Evolutionary conservation across 495 filamentous ascomycete species (phyloP).

Genomic region (Halenospora varia): DNA sequence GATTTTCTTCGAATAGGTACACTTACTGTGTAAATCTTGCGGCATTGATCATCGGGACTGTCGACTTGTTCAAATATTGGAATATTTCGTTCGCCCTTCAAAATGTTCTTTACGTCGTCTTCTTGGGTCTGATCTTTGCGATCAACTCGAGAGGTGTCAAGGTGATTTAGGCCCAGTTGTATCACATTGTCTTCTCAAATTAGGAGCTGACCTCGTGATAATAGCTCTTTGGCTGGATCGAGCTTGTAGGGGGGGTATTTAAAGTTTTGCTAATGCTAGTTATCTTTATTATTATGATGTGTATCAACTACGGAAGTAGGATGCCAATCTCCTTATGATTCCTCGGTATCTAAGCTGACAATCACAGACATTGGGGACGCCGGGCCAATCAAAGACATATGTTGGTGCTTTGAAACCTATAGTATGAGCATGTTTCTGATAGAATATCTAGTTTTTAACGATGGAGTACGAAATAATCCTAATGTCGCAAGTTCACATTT

Average conservation of each 20-base stretch:
- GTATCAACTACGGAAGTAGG: slow-evolving; percentile 35
- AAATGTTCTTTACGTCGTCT: slow-evolving; percentile 27
- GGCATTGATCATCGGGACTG: slow-evolving; percentile 6
- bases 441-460: slow-evolving; percentile 22
- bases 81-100: background rate
- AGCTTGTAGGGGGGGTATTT: slow-evolving; percentile 34
- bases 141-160: slow-evolving; percentile 33
- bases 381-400: background rate
- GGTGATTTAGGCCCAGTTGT: slow-evolving; percentile 18
- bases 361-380: background rate
- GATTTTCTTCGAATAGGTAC: slow-evolving; percentile 4
- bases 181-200: background rate
- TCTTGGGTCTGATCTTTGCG: slow-evolving; percentile 29
- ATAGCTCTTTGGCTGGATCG: slow-evolving; percentile 36
- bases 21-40: slow-evolving; percentile 6
- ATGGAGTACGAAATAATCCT: slow-evolving; percentile 29
- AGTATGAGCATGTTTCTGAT: background rate
- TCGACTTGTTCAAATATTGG: background rate
- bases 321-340: background rate
- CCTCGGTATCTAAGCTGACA: background rate
- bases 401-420: background rate
- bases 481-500: slow-evolving; percentile 27
- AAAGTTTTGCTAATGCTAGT: slow-evolving; percentile 33
- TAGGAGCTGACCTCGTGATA: too few relatives aligned
- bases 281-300: slow-evolving; percentile 29